Base-by-base conservation (phyloP, 1,139 yeast species). In the Yamadazyma taylorii region DNA sequence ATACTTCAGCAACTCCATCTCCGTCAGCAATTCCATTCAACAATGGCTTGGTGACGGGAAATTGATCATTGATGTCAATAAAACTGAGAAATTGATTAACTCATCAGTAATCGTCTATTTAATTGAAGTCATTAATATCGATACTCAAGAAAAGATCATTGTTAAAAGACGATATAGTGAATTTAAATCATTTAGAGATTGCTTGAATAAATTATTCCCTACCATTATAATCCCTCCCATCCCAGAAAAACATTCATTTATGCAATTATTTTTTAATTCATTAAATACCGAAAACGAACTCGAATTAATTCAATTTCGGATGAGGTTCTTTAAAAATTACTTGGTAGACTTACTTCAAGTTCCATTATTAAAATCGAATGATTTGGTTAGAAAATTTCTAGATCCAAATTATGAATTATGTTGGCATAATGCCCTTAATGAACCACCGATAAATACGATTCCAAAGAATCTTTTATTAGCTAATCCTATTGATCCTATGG, bases 231-330 rank as follows among this genome's bases (percentile, higher is more conserved):
- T 78, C 9, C 81, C 83, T 2, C 80, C 81, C 2, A 71, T 78
- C 12, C 83, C 83, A 0, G 81, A 75, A 45, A 78, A 77, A 45
- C 83, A 78, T 47, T 69, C 81, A 1, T 46, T 78, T 6, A 53
- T 71, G 37, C 61, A 69, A 30, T 69, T 66, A 42, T 54, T 72
- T 35, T 52, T 70, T 38, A 69, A 67, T 38, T 62, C 75, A 24
- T 52, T 71, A 37, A 66, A 69, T 42, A 63, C 53, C 40, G 48
- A 65, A 34, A 62, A 64, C 35, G 77, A 71, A 41, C 41, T 61
- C 14, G 55, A 56, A 38, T 61, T 71, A 30, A 62, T 71, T 16
- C 75, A 71, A 41, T 66, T 66, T 55, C 58, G 78, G 38, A 67
- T 61, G 36, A 49, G 76, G 32, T 62, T 61, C 40, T 71, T 72